Evolutionary conservation across 1,284 basidiomycete species (phyloP).

Genomic region (Ustilago hordei): DNA sequence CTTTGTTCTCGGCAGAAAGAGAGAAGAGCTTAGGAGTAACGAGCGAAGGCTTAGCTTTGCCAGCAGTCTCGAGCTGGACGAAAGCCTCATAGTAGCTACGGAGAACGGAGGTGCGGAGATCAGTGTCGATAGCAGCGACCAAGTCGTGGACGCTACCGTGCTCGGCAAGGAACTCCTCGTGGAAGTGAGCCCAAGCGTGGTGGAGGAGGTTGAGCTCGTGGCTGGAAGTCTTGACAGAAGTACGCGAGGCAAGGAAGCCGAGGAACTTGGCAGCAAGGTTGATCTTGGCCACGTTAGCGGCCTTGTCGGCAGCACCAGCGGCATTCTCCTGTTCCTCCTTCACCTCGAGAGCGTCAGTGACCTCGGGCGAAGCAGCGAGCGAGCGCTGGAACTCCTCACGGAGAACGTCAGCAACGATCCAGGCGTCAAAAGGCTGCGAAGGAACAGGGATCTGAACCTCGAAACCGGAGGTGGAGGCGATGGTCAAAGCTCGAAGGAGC

Average conservation of each 20-base stretch:
- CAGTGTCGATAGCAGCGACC: conserved; percentile 79
- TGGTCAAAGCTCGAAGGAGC: conserved; percentile 42
- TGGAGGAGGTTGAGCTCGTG: conserved; percentile 80
- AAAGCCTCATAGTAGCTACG: conserved; percentile 84
- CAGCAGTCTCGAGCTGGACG: conserved; percentile 77
- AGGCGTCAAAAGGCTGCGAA: conserved; percentile 60
- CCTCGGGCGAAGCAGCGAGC: conserved; percentile 56
- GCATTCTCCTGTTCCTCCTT: conserved; percentile 59
- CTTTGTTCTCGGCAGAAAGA: conserved; percentile 78
- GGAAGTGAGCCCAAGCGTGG: conserved; percentile 55
- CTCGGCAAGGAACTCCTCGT: conserved; percentile 49
- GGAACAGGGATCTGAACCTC: conserved; percentile 61
- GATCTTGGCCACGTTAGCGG: conserved; percentile 46
- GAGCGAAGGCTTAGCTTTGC: conserved; percentile 75
- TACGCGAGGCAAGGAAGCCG: conserved; percentile 72
- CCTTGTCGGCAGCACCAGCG: conserved; percentile 42
- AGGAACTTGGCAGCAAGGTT: conserved; percentile 69
- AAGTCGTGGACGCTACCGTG: conserved; percentile 81
- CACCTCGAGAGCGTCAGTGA: conserved; percentile 46
- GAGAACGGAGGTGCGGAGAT: conserved; percentile 81
- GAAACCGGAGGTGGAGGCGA: conserved; percentile 35
- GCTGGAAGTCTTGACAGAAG: conserved; percentile 81
- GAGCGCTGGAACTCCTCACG: conserved; percentile 61
- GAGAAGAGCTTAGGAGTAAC: conserved; percentile 78
- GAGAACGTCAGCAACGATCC: conserved; percentile 62